Evolutionary conservation across 352 stramenopile species (phyloP).

Genomic region (Globisporangium apiculatum): DNA sequence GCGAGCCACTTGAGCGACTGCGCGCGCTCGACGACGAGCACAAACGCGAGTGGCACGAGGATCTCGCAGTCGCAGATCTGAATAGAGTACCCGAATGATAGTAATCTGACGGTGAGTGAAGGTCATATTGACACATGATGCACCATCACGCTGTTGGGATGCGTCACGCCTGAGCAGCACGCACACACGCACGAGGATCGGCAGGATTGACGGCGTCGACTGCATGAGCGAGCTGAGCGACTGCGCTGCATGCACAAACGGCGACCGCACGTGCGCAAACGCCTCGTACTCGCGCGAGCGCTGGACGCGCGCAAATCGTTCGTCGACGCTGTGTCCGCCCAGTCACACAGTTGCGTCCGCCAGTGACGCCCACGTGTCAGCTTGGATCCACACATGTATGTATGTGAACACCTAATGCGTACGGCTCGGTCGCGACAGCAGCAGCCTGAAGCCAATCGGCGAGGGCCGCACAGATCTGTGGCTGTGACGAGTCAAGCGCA

Average conservation of each 20-base stretch:
- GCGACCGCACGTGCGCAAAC: slow-evolving; percentile 40
- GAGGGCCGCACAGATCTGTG: slow-evolving; percentile 28
- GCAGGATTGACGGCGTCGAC: slow-evolving; percentile 29
- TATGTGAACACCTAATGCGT: slow-evolving; percentile 5
- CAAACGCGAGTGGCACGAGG: slow-evolving; percentile 49
- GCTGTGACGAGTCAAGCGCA: neutral
- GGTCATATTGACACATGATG: no score
- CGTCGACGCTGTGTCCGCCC: slow-evolving; percentile 17
- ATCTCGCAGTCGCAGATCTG: slow-evolving; percentile 31
- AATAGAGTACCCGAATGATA: neutral
- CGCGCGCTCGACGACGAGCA: slow-evolving; percentile 37
- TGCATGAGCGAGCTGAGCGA: slow-evolving; percentile 46
- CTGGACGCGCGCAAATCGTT: slow-evolving; percentile 23
- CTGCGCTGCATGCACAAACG: slow-evolving; percentile 39
- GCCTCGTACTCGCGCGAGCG: slow-evolving; percentile 47
- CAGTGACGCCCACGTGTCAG: no score
- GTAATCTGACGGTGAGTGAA: no score
- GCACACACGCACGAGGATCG: slow-evolving; percentile 24
- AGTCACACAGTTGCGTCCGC: no score
- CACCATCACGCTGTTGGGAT: no score
- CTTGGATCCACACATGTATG: neutral
- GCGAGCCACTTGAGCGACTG: slow-evolving; percentile 62
- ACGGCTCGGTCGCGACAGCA: slow-evolving; percentile 30
- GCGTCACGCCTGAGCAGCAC: no score
- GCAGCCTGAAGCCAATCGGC: slow-evolving; percentile 28